Percentiles rank a stretch among this genome's conserved stretches.
Evolutionary conservation across 2,329 filamentous ascomycete genomes (phyloP).

Genomic region (Arthrobotrys iridis): DNA sequence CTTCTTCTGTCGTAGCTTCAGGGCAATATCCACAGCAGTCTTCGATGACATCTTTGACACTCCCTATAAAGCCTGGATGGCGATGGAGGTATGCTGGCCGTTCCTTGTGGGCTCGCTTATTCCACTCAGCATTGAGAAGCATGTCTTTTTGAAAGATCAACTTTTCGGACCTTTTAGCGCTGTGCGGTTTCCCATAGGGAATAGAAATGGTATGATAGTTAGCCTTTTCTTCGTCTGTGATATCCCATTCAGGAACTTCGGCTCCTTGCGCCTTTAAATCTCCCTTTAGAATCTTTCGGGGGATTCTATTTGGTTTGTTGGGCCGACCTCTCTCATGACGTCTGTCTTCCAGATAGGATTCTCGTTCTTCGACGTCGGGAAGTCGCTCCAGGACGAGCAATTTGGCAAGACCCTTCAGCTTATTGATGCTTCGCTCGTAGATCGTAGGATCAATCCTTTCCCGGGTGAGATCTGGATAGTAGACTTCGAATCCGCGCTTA

Average conservation of each 20-base stretch:
- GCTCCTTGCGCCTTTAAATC: constrained; percentile 70
- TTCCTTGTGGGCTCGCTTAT: constrained; percentile 69
- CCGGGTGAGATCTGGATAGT: constrained; percentile 79
- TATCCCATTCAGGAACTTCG: constrained; percentile 81
- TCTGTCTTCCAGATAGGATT: constrained; percentile 75
- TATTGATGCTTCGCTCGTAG: constrained; percentile 80
- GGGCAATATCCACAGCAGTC: constrained; percentile 88
- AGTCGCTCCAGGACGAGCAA: constrained; percentile 82
- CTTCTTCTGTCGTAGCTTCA: constrained; percentile 73
- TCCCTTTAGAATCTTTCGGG: constrained; percentile 72
- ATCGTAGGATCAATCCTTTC: constrained; percentile 84
- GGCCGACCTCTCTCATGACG: constrained; percentile 78
- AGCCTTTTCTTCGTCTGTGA: constrained; percentile 77
- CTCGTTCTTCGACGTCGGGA: constrained; percentile 74
- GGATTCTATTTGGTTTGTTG: neutral
- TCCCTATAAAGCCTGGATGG: constrained; percentile 83
- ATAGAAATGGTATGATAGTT: constrained; percentile 82
- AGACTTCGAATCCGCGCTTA: constrained; percentile 83
- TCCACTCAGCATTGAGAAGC: constrained; percentile 87
- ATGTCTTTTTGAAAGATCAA: constrained; percentile 83
- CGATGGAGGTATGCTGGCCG: constrained; percentile 81
- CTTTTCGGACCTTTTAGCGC: constrained; percentile 79
- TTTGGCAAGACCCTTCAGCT: constrained; percentile 79
- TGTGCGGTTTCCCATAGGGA: constrained; percentile 69
- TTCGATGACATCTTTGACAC: constrained; percentile 75